phyloP scores from a whole-genome alignment of 2,329 filamentous ascomycete species.

The Pseudopithomyces chartarum region DNA sequence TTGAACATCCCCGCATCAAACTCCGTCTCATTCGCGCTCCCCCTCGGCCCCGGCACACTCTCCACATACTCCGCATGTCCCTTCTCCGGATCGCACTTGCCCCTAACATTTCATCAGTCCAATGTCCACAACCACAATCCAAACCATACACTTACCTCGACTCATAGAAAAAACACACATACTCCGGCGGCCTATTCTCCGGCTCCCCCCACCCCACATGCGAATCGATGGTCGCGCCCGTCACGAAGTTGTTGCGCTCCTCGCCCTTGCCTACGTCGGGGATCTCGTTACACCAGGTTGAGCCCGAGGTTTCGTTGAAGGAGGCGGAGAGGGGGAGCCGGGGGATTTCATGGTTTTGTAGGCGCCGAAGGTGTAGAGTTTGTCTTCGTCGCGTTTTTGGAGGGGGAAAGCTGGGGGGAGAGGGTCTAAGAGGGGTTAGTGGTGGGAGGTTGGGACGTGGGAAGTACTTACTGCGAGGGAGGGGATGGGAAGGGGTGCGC shows the following conservation, averaged over 20 bases:
- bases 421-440: too few species aligned
- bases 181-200: neutral
- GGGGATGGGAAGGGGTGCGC: too few species aligned
- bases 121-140: neutral
- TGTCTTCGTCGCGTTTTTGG: too few species aligned
- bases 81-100: neutral
- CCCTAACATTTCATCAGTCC: neutral
- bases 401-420: too few species aligned
- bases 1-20: neutral
- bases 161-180: slow-evolving; percentile 5
- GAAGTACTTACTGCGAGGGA: too few species aligned
- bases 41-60: neutral
- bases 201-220: neutral
- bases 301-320: too few species aligned
- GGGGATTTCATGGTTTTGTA: too few species aligned
- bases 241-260: neutral
- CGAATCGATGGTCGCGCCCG: neutral
- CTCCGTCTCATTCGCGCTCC: neutral
- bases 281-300: neutral
- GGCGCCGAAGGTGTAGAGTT: too few species aligned
- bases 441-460: too few species aligned
- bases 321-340: too few species aligned
- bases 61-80: slow-evolving; percentile 1
- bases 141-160: neutral
- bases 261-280: neutral